Conservation (phyloP, 768 basidiomycete genomes). For the Udeniomyces megalosporus region DNA sequence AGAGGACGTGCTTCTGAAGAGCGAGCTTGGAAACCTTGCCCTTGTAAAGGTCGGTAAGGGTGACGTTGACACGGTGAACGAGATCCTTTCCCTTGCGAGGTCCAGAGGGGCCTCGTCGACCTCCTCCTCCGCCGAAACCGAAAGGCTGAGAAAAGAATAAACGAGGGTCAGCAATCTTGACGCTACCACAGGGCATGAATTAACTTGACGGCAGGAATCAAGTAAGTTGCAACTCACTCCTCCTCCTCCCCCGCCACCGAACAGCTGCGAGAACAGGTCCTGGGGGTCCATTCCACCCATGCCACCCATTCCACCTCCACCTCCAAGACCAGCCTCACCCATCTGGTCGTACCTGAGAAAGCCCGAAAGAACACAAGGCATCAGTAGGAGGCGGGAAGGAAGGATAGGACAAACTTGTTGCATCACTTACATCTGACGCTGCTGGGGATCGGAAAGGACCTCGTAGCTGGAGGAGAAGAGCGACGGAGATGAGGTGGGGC, state of each 20-base stretch:
- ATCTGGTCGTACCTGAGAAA: constrained; percentile 53
- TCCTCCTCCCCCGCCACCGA: constrained; percentile 47
- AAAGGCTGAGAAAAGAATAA: background rate
- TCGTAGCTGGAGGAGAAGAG: constrained; percentile 49
- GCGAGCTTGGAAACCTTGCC: constrained; percentile 98
- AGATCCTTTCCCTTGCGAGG: constrained; percentile 94
- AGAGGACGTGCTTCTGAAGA: constrained; percentile 85
- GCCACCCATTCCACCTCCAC: constrained; percentile 39
- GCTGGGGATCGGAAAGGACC: constrained; percentile 74
- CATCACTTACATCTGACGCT: constrained; percentile 38
- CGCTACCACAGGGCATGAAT: background rate
- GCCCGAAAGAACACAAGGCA: background rate
- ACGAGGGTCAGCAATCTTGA: background rate
- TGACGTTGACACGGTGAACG: constrained; percentile 85
- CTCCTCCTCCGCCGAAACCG: constrained; percentile 14
- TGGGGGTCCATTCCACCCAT: constrained; percentile 77
- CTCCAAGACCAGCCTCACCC: constrained; percentile 79
- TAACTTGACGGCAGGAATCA: background rate
- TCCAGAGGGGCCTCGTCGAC: constrained; percentile 32
- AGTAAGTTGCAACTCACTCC: constrained; percentile 15
- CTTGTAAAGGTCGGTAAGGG: constrained; percentile 97
- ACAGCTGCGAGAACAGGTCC: constrained; percentile 94
- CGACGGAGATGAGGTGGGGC: background rate
- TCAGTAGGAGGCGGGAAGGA: background rate
- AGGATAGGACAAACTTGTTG: too few species aligned